Percentiles rank a stretch among this genome's conserved stretches.
These are phyloP conservation scores for Linnemannia zychae DNA, from an alignment of 192 early-diverging fungal genomes.

Conservation along the genomic window DNA sequence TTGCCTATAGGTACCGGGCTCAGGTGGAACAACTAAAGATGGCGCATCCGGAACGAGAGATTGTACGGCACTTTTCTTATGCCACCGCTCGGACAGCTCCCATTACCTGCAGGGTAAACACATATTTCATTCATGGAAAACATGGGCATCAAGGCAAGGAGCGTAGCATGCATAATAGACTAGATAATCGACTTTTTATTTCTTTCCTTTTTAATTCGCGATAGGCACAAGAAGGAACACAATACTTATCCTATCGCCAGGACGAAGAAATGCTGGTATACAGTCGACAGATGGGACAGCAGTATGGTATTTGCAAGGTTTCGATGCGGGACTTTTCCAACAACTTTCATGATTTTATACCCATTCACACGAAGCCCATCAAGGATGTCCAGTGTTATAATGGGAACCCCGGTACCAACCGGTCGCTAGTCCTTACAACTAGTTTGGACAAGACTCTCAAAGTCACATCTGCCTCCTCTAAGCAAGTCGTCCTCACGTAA, in stretches of 20 bases:
- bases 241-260: slow-evolving; percentile 34
- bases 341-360: slow-evolving; percentile 19
- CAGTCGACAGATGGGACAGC: slow-evolving; percentile 10
- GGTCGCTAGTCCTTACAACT: slow-evolving; percentile 39
- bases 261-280: slow-evolving; percentile 51
- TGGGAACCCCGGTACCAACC: slow-evolving; percentile 3
- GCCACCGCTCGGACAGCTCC: not conserved
- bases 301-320: slow-evolving; percentile 36
- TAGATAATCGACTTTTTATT: not conserved
- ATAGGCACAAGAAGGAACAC: not conserved
- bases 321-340: slow-evolving; percentile 38
- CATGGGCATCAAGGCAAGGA: not conserved
- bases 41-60: slow-evolving; percentile 1
- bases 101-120: slow-evolving; percentile 8
- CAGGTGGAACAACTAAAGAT: slow-evolving; percentile 12
- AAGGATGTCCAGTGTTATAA: slow-evolving; percentile 46
- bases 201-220: not conserved
- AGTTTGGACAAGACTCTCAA: slow-evolving; percentile 54
- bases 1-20: slow-evolving; percentile 12
- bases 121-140: not conserved
- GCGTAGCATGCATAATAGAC: not conserved
- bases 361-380: slow-evolving; percentile 44
- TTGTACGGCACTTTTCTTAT: slow-evolving; percentile 13
- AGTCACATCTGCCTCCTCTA: slow-evolving; percentile 18
- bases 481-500: slow-evolving; percentile 31